Percentiles rank a stretch among this genome's conserved stretches.
Evolutionary conservation across 176 grass and related monocot species (phyloP).

Genomic region (Raddia guianensis): DNA sequence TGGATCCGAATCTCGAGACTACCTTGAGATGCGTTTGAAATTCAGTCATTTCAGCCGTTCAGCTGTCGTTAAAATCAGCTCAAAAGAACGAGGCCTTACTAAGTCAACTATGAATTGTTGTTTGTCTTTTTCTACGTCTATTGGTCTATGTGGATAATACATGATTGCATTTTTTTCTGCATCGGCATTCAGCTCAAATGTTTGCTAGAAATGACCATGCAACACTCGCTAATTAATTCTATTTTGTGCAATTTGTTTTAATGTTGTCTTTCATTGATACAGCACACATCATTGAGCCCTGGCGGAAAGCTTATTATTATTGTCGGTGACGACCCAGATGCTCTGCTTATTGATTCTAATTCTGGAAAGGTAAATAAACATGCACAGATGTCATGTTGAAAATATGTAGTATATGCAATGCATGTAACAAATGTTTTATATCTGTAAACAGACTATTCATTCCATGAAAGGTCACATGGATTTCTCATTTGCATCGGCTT

Average conservation of each 20-base stretch:
- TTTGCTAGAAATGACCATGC: background rate
- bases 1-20: too few species aligned
- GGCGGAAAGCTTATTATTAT: conserved; percentile 69
- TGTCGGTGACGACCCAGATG: conserved; percentile 74
- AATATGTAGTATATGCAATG: conserved; percentile 21
- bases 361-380: conserved; percentile 72
- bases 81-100: too few species aligned
- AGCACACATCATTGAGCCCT: conserved; percentile 89
- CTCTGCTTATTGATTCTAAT: conserved; percentile 78
- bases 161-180: background rate
- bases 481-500: conserved; percentile 86
- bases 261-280: conserved; percentile 30
- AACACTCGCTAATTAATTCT: background rate
- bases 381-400: conserved; percentile 10
- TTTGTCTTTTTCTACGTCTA: background rate
- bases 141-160: background rate
- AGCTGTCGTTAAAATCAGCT: too few species aligned
- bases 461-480: conserved; percentile 73
- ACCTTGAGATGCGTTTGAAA: too few species aligned
- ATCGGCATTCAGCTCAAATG: conserved; percentile 7
- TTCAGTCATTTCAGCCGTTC: background rate
- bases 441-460: conserved; percentile 58
- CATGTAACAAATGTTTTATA: conserved; percentile 32
- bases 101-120: background rate
- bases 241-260: background rate